phyloP scores from a whole-genome alignment of 164 flowering plant genomes.

The Magnolia changhungtana region DNA sequence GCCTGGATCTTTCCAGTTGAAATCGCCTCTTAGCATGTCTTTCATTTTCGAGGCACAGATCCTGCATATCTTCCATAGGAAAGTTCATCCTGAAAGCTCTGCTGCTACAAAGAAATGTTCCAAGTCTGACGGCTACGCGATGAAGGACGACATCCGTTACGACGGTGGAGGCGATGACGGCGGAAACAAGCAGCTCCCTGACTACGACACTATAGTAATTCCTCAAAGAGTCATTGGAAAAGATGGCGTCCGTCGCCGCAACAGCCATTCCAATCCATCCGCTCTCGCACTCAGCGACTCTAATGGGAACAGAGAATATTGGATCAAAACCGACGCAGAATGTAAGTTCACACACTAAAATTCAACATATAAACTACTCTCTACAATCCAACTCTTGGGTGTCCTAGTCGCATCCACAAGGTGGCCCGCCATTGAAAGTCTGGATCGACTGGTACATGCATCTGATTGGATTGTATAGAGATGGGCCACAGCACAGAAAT shows the following conservation, averaged over 20 bases:
- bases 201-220: conserved; percentile 34
- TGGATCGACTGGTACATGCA: no score
- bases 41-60: conserved; percentile 44
- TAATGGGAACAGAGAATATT: conserved; percentile 60
- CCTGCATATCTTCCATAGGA: conserved; percentile 72
- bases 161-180: conserved; percentile 23
- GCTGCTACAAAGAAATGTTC: conserved; percentile 25
- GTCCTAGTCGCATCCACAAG: no score
- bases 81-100: conserved; percentile 79
- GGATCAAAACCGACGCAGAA: conserved; percentile 93
- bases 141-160: conserved; percentile 24
- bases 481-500: no score
- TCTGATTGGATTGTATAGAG: no score
- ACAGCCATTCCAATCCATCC: conserved; percentile 36
- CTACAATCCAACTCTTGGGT: no score
- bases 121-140: conserved; percentile 31
- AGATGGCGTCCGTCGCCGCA: conserved; percentile 31
- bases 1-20: no score
- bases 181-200: conserved; percentile 28
- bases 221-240: conserved; percentile 35
- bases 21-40: not conserved
- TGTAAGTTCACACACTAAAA: conserved; percentile 51
- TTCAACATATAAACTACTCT: no score
- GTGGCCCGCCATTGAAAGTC: no score
- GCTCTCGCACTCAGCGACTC: conserved; percentile 38